Conservation (phyloP, 352 stramenopile species). For the Nothophytophthora sp. region DNA sequence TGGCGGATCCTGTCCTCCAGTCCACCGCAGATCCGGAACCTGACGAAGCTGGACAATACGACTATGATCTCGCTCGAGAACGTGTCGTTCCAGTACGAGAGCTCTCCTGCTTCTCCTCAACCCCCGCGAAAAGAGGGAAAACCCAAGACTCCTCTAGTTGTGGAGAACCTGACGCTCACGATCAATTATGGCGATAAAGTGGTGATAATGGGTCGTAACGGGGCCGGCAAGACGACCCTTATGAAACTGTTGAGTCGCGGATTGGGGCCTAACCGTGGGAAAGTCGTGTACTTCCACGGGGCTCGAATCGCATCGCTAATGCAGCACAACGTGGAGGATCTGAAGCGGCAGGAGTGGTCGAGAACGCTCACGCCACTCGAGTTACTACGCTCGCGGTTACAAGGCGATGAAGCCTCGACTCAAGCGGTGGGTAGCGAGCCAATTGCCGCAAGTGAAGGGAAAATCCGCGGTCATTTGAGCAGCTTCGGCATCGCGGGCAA, state of each 20-base stretch:
- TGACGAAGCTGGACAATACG: slow-evolving; percentile 44
- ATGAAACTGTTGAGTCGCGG: slow-evolving; percentile 92
- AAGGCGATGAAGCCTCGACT: slow-evolving; percentile 31
- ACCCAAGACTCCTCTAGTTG: slow-evolving; percentile 29
- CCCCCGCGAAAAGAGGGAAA: neutral
- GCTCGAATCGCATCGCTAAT: slow-evolving; percentile 54
- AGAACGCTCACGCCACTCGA: slow-evolving; percentile 39
- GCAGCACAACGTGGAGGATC: slow-evolving; percentile 66
- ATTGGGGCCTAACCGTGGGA: slow-evolving; percentile 48
- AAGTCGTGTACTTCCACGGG: slow-evolving; percentile 49
- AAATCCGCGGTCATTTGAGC: slow-evolving; percentile 43
- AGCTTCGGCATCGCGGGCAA: slow-evolving; percentile 48
- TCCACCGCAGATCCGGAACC: slow-evolving; percentile 58
- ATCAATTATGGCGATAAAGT: slow-evolving; percentile 83
- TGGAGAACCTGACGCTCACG: slow-evolving; percentile 71
- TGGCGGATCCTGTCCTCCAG: slow-evolving; percentile 46
- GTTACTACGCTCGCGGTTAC: slow-evolving; percentile 35
- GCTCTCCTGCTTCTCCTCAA: neutral
- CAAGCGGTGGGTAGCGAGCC: neutral
- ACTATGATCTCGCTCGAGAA: slow-evolving; percentile 62
- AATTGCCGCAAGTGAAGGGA: slow-evolving; percentile 26
- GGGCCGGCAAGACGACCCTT: slow-evolving; percentile 91
- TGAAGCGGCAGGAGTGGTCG: slow-evolving; percentile 57
- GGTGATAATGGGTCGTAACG: slow-evolving; percentile 88
- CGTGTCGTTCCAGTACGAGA: slow-evolving; percentile 47